These are phyloP conservation scores for Aspergillus piperis DNA, from an alignment of 2,329 filamentous ascomycete species.

Conservation along the genomic window DNA sequence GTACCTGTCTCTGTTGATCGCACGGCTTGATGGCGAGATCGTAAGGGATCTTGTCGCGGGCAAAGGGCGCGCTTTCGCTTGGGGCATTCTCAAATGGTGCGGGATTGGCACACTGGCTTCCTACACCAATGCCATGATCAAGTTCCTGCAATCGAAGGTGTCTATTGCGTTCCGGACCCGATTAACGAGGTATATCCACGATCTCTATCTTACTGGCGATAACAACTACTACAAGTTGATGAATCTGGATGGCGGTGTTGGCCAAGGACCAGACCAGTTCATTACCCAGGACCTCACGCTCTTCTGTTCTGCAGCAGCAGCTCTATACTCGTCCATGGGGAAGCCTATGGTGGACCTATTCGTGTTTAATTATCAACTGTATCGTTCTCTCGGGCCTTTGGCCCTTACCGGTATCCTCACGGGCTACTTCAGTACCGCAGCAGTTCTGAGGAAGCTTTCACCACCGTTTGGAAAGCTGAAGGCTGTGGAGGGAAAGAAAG, in stretches of 20 bases:
- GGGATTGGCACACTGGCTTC: conserved; percentile 90
- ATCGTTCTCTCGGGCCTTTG: conserved; percentile 83
- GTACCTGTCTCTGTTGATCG: conserved; percentile 90
- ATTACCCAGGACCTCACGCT: conserved; percentile 96
- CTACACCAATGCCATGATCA: conserved; percentile 99
- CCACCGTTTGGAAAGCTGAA: conserved; percentile 97
- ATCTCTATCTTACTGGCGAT: conserved; percentile 91
- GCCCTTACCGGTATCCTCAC: conserved; percentile 82
- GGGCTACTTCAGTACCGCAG: conserved; percentile 94
- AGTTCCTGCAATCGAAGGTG: conserved; percentile 95
- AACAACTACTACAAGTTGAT: conserved; percentile 95
- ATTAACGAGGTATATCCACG: conserved; percentile 93
- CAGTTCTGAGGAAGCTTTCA: conserved; percentile 81
- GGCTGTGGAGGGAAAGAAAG: conserved; percentile 89
- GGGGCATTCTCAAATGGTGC: conserved; percentile 92
- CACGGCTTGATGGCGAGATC: conserved; percentile 90
- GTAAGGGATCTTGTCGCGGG: conserved; percentile 95
- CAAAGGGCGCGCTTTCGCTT: conserved; percentile 82
- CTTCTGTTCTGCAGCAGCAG: conserved; percentile 90
- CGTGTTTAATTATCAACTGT: conserved; percentile 97
- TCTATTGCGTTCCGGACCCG: conserved; percentile 97
- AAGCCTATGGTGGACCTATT: conserved; percentile 96
- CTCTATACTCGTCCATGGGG: conserved; percentile 92
- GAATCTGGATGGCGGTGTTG: conserved; percentile 89
- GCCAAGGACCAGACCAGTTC: conserved; percentile 90